Conservation (phyloP, 2,329 filamentous ascomycete genomes). For the Monilinia fructigena region DNA sequence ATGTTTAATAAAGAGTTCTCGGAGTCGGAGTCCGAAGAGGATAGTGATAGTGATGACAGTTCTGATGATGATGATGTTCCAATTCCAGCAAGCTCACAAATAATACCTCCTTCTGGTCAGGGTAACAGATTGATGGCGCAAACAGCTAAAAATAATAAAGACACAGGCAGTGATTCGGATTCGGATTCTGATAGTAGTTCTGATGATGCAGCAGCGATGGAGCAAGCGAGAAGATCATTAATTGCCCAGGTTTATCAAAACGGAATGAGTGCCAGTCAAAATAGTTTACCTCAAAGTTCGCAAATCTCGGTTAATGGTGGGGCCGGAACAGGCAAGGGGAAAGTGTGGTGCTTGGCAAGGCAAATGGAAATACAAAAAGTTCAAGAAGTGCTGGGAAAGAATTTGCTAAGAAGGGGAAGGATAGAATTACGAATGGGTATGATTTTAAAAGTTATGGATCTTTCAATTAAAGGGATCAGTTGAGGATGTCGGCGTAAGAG, state of each 20-base stretch:
- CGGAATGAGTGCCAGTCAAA: slow-evolving; percentile 2
- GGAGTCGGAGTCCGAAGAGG: slow-evolving; percentile 28
- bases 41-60: slow-evolving; percentile 27
- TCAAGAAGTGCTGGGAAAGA: slow-evolving; percentile 23
- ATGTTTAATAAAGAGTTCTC: slow-evolving; percentile 25
- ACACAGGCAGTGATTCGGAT: slow-evolving; percentile 21
- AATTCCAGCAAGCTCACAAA: slow-evolving; percentile 5
- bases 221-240: slow-evolving; percentile 10
- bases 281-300: neutral
- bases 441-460: slow-evolving; percentile 19
- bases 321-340: neutral
- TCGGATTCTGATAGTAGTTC: slow-evolving; percentile 18
- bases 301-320: slow-evolving; percentile 16
- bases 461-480: slow-evolving; percentile 3
- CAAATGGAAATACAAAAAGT: slow-evolving; percentile 9
- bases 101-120: slow-evolving; percentile 10
- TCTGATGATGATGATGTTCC: slow-evolving; percentile 2
- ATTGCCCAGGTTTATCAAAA: slow-evolving; percentile 8
- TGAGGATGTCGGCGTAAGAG: neutral
- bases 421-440: slow-evolving; percentile 21
- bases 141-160: neutral
- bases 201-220: neutral
- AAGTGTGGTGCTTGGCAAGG: neutral
- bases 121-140: neutral
- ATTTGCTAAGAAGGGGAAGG: slow-evolving; percentile 14